Conservation (phyloP, 176 grass and related monocot species). For the Oryza punctata region DNA sequence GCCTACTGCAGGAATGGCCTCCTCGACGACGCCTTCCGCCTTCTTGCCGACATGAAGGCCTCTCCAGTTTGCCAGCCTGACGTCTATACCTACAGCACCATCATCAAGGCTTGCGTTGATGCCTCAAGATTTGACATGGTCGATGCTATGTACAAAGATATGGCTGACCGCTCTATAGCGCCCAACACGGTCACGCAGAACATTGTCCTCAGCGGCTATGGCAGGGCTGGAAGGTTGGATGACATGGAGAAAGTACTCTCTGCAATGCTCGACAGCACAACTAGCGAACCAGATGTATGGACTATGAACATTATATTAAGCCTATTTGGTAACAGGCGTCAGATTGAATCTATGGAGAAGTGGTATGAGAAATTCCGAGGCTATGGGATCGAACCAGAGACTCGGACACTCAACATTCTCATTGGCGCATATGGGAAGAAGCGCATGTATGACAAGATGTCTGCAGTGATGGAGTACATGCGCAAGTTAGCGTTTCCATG, state of each 20-base stretch:
- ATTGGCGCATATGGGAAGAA: conserved; percentile 91
- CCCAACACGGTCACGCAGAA: conserved; percentile 91
- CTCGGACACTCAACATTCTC: conserved; percentile 89
- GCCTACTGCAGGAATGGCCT: conserved; percentile 65
- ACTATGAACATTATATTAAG: conserved; percentile 96
- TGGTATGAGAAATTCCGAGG: conserved; percentile 93
- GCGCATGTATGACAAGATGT: conserved; percentile 92
- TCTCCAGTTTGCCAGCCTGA: conserved; percentile 76
- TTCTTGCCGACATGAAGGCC: conserved; percentile 70
- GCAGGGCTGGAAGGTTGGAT: conserved; percentile 69
- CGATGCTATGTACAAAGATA: conserved; percentile 69
- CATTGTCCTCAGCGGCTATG: conserved; percentile 85
- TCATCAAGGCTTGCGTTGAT: conserved; percentile 81
- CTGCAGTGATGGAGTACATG: conserved; percentile 97
- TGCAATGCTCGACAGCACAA: conserved; percentile 64
- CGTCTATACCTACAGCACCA: conserved; percentile 85
- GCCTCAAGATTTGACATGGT: conserved; percentile 64
- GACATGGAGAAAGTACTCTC: conserved; percentile 82
- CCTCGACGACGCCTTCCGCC: conserved; percentile 64
- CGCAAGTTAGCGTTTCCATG: conserved; percentile 78
- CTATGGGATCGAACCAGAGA: conserved; percentile 87
- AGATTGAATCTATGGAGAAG: conserved; percentile 76
- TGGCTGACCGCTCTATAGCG: conserved; percentile 58
- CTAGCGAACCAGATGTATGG: conserved; percentile 85
- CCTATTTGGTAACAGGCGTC: conserved; percentile 79